Conservation (phyloP, 2,329 filamentous ascomycete genomes). For the Chaetomium strumarium region DNA sequence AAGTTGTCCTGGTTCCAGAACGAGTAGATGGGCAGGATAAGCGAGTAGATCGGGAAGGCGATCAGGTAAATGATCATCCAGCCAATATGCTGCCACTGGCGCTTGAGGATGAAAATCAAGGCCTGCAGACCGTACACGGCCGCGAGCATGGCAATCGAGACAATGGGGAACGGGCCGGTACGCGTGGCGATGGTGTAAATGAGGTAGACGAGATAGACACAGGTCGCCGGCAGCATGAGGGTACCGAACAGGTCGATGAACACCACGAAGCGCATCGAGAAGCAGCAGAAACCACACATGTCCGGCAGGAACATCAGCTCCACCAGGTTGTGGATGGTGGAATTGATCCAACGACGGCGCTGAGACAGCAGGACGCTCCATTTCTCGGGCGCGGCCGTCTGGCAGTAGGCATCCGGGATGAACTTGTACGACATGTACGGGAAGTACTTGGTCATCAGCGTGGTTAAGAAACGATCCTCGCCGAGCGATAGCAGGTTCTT, state of each 20-base stretch:
- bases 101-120: slow-evolving; percentile 90
- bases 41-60: slow-evolving; percentile 86
- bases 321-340: slow-evolving; percentile 93
- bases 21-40: slow-evolving; percentile 82
- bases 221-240: slow-evolving; percentile 81
- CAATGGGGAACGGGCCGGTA: slow-evolving; percentile 65
- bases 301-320: slow-evolving; percentile 90
- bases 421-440: slow-evolving; percentile 98
- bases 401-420: slow-evolving; percentile 83
- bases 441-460: slow-evolving; percentile 86
- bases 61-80: slow-evolving; percentile 97
- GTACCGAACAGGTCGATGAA: slow-evolving; percentile 92
- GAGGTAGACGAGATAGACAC: slow-evolving; percentile 85
- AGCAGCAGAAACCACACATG: slow-evolving; percentile 99
- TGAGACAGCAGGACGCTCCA: slow-evolving; percentile 95
- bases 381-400: slow-evolving; percentile 93
- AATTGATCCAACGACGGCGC: slow-evolving; percentile 99
- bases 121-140: slow-evolving; percentile 97
- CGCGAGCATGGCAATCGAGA: slow-evolving; percentile 81
- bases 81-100: slow-evolving; percentile 99
- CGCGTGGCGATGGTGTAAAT: slow-evolving; percentile 65
- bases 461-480: slow-evolving; percentile 96
- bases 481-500: slow-evolving; percentile 96
- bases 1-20: slow-evolving; percentile 99
- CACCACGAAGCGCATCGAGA: slow-evolving; percentile 98